Evolutionary conservation across 2,329 filamentous ascomycete genomes (phyloP).

Genomic region (Aspergillus oerlinghausenensis): DNA sequence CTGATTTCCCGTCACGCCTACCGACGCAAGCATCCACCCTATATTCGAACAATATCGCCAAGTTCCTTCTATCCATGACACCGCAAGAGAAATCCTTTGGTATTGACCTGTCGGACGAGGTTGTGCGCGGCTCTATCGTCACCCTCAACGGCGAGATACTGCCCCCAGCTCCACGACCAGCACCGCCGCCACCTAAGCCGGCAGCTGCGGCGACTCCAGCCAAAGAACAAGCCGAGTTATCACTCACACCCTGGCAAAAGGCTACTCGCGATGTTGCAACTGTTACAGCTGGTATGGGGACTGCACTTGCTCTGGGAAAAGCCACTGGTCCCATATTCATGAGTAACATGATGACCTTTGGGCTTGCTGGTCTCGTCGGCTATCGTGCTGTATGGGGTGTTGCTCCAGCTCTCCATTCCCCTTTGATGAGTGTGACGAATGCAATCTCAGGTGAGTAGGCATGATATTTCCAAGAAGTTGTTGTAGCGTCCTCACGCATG

Average conservation of each 20-base stretch:
- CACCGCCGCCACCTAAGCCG: slow-evolving; percentile 51
- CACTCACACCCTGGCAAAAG: slow-evolving; percentile 77
- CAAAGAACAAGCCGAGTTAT: slow-evolving; percentile 56
- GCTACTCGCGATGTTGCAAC: slow-evolving; percentile 68
- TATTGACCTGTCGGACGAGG: slow-evolving; percentile 76
- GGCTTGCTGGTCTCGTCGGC: slow-evolving; percentile 76
- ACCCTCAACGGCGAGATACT: slow-evolving; percentile 72
- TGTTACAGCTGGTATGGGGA: slow-evolving; percentile 73
- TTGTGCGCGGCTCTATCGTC: slow-evolving; percentile 79
- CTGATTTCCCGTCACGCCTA: slow-evolving; percentile 78
- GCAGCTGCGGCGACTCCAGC: slow-evolving; percentile 47
- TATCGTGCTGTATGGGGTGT: slow-evolving; percentile 90
- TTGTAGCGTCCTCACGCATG: background rate
- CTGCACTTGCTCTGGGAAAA: slow-evolving; percentile 72
- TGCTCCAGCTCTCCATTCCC: slow-evolving; percentile 74
- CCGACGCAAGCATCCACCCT: slow-evolving; percentile 85
- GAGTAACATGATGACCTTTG: slow-evolving; percentile 80
- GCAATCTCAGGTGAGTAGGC: slow-evolving; percentile 67
- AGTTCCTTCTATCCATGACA: slow-evolving; percentile 76
- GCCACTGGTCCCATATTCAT: slow-evolving; percentile 80
- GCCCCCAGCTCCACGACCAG: slow-evolving; percentile 67
- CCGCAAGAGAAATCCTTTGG: slow-evolving; percentile 75
- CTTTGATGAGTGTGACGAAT: slow-evolving; percentile 89
- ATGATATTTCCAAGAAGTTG: slow-evolving; percentile 8
- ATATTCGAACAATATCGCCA: slow-evolving; percentile 92